Evolutionary conservation across 1,284 basidiomycete species (phyloP).

Genomic region (Hypsizygus ulmarius): DNA sequence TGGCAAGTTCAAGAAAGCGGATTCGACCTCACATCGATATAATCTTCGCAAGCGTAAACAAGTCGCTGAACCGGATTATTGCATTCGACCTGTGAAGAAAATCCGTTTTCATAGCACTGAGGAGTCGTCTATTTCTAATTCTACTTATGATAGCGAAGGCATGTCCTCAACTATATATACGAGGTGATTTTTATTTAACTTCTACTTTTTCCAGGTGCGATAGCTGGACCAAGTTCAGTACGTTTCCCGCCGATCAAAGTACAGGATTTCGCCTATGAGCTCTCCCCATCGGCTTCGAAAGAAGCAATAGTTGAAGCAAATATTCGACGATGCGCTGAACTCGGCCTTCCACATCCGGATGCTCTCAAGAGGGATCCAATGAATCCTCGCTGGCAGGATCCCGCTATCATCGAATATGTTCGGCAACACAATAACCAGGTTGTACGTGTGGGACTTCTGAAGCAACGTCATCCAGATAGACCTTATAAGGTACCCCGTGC

Average conservation of each 20-base stretch:
- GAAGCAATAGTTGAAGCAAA: slow-evolving; percentile 9
- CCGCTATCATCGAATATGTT: slow-evolving; percentile 13
- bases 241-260: slow-evolving; percentile 9
- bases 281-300: background rate
- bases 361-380: slow-evolving; percentile 6
- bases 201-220: too few relatives aligned
- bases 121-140: background rate
- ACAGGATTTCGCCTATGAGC: slow-evolving; percentile 11
- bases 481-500: slow-evolving; percentile 4
- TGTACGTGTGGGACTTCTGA: background rate
- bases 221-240: background rate
- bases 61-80: background rate
- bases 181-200: too few relatives aligned
- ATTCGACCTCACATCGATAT: background rate
- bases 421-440: slow-evolving; percentile 4
- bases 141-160: too few relatives aligned
- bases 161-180: too few relatives aligned
- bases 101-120: background rate
- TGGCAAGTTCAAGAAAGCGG: background rate
- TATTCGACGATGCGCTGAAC: slow-evolving; percentile 8
- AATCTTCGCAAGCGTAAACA: slow-evolving; percentile 11
- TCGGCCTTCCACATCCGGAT: slow-evolving; percentile 15
- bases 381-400: slow-evolving; percentile 12
- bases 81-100: slow-evolving; percentile 9
- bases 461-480: background rate